Evolutionary conservation across 2,329 filamentous ascomycete species (phyloP), one percentile per base, ranked within the genome.

Genomic region (Rosellinia necatrix): DNA sequence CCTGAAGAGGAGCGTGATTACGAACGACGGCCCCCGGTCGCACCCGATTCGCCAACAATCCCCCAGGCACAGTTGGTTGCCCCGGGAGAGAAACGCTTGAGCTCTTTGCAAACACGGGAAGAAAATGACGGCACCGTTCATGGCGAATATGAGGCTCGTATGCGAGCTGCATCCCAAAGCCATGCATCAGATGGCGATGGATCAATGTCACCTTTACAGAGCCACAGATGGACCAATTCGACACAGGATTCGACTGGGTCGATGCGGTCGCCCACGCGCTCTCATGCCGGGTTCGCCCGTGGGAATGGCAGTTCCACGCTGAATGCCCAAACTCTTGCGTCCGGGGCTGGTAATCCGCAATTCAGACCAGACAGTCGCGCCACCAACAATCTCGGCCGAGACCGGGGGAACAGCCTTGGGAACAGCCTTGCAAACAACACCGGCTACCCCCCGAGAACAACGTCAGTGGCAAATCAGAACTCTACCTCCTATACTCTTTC

Each of bases 11-110:
- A 53, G 21, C 56, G 62, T 41, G 44, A 47, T 38, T 62, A 53
- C 32, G 67, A 67, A 48, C 64, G 61, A 49, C 66, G 60, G 9
- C 59, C 59, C 42, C 60, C 58, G 9, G 61, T 65, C 15, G 50
- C 49, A 4, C 62, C 49, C 21, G 70, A 72, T 52, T 72, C 70
- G 41, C 70, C 70, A 29, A 72, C 69, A 12, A 68, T 72, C 21
- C 64, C 64, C 41, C 56, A 56, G 49, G 53, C 64, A 38, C 66
- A 69, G 48, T 58, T 66, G 32, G 59, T 66, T 30, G 63, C 62
- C 57, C 64, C 63, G 12, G 44, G 41, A 34, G 59, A 61, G 25
- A 54, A 48, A 21, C 41, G 53, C 24, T 27, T 56, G n/a, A 49
- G 34, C 32, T 51, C 59, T 17, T 42, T 61, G 29, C 55, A 55